phyloP scores from a whole-genome alignment of 2,329 filamentous ascomycete species.

The Botrytis galanthina region DNA sequence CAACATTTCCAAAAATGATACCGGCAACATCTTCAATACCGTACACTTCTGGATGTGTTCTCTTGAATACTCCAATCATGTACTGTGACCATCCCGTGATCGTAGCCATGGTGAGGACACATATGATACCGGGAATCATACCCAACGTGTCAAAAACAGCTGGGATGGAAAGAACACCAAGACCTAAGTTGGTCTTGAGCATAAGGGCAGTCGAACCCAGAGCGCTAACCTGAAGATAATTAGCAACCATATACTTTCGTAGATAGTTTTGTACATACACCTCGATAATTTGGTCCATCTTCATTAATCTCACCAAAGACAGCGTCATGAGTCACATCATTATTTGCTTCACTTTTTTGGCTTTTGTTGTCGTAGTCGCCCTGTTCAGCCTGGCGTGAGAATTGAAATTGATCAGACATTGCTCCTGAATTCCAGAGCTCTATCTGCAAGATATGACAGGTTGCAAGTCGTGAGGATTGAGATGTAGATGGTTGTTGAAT shows the following conservation, averaged over 20 bases:
- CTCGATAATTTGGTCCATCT: slow-evolving; percentile 15
- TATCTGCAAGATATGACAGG: background rate
- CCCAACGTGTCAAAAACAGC: slow-evolving; percentile 44
- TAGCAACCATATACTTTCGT: background rate
- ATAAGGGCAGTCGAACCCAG: slow-evolving; percentile 39
- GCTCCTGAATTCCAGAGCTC: background rate
- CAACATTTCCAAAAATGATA: slow-evolving; percentile 1
- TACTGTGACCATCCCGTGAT: slow-evolving; percentile 49
- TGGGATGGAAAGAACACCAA: slow-evolving; percentile 44
- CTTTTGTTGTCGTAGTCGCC: background rate
- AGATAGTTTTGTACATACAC: background rate
- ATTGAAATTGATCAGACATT: slow-evolving; percentile 9
- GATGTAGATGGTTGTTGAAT: background rate
- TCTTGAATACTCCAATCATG: slow-evolving; percentile 46
- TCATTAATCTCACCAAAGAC: slow-evolving; percentile 18
- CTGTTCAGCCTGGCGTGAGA: background rate
- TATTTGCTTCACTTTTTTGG: background rate
- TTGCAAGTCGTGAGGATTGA: background rate
- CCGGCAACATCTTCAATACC: slow-evolving; percentile 13
- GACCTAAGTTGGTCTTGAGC: slow-evolving; percentile 41
- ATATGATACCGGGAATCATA: slow-evolving; percentile 43
- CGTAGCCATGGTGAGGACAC: slow-evolving; percentile 39
- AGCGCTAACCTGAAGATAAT: slow-evolving; percentile 5
- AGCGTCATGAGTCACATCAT: background rate
- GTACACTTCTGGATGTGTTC: slow-evolving; percentile 50